Conservation (phyloP, 1,284 basidiomycete species). For the Microbotryum scabiosae region DNA sequence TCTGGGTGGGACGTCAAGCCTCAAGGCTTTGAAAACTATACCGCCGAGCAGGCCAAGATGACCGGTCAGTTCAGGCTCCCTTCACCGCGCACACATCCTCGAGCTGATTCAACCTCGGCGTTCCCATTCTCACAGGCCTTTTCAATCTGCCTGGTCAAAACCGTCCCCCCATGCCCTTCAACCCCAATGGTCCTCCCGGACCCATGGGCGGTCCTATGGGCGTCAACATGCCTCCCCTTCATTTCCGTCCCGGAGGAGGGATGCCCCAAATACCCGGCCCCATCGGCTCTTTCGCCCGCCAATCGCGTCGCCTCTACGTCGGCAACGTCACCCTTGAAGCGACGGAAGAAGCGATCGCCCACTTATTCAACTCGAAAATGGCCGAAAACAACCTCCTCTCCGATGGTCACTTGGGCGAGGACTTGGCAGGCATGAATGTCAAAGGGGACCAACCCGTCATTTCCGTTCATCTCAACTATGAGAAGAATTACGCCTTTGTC, state of each 20-base stretch:
- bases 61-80: conserved; percentile 80
- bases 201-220: conserved; percentile 38
- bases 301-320: conserved; percentile 89
- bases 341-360: conserved; percentile 77
- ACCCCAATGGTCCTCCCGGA: conserved; percentile 48
- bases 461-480: conserved; percentile 88
- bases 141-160: conserved; percentile 90
- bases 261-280: conserved; percentile 24
- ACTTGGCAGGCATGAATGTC: conserved; percentile 24
- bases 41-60: conserved; percentile 90
- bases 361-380: conserved; percentile 96
- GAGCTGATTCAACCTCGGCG: too few species aligned
- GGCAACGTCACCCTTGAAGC: conserved; percentile 88
- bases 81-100: too few species aligned
- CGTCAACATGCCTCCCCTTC: conserved; percentile 33
- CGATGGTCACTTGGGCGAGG: conserved; percentile 41
- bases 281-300: conserved; percentile 52
- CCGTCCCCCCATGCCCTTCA: conserved; percentile 66
- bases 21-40: conserved; percentile 88
- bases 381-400: conserved; percentile 54
- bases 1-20: conserved; percentile 95
- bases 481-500: conserved; percentile 95
- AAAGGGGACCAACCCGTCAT: conserved; percentile 55
- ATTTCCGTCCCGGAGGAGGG: conserved; percentile 21
- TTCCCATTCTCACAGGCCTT: conserved; percentile 64